Conservation (phyloP, 257 asterid species). For the Solanum medicagineum region DNA sequence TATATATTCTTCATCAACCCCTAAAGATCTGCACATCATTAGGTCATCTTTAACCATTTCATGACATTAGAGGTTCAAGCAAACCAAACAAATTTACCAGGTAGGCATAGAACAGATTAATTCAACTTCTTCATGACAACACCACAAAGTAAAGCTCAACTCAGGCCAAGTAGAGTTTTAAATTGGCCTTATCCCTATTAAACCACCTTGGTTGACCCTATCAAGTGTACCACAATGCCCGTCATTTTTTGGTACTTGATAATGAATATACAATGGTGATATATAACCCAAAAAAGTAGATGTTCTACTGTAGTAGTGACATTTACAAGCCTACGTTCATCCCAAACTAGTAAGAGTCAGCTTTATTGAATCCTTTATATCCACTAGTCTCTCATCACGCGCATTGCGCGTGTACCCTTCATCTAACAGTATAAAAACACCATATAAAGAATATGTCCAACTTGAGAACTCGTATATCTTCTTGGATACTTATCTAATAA, state of each 20-base stretch:
- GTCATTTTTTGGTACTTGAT: not conserved
- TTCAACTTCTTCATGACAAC: not conserved
- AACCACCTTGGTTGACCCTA: not conserved
- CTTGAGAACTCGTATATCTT: no score
- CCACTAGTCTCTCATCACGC: no score
- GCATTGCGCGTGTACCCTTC: no score
- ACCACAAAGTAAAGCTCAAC: not conserved
- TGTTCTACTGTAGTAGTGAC: not conserved
- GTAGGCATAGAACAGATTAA: not conserved
- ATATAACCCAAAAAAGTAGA: not conserved
- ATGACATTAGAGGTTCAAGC: not conserved
- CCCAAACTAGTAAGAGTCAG: not conserved
- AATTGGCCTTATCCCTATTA: not conserved
- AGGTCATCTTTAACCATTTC: not conserved
- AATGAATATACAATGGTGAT: not conserved
- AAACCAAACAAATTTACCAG: not conserved
- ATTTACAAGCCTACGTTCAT: not conserved
- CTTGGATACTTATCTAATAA: no score
- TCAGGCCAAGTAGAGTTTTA: not conserved
- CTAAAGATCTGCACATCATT: not conserved
- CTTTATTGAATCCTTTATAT: not conserved
- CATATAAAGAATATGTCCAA: no score
- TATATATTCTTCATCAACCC: not conserved
- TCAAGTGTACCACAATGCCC: not conserved
- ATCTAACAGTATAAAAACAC: no score